phyloP scores from a whole-genome alignment of 1,139 yeast genomes.

The Ogataea hybrid region DNA sequence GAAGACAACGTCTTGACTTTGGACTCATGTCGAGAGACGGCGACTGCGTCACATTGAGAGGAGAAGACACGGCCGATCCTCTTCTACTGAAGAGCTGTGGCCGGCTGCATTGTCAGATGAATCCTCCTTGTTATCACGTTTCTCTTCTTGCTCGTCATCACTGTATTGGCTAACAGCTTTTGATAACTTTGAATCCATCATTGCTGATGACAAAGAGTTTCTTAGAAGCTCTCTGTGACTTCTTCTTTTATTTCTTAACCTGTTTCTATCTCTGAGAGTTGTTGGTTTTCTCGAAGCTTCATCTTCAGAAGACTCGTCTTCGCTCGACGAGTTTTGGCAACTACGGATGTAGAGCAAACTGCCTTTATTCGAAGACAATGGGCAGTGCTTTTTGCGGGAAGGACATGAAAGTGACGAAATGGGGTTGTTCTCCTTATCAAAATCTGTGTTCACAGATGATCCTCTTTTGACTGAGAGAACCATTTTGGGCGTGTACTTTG shows the following conservation, averaged over 20 bases:
- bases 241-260: conserved; percentile 23
- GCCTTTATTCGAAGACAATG: conserved; percentile 10
- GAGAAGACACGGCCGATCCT: conserved; percentile 8
- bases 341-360: conserved; percentile 15
- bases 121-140: conserved; percentile 14
- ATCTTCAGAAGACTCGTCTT: conserved; percentile 32
- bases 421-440: conserved; percentile 19
- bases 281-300: conserved; percentile 9
- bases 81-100: conserved; percentile 5
- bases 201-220: conserved; percentile 18
- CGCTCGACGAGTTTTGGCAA: conserved; percentile 26
- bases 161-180: conserved; percentile 58
- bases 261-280: conserved; percentile 14
- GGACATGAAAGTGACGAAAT: conserved; percentile 3
- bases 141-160: conserved; percentile 46
- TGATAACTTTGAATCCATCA: conserved; percentile 44
- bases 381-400: conserved; percentile 18
- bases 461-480: conserved; percentile 29
- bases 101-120: conserved; percentile 15
- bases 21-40: conserved; percentile 12
- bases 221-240: conserved; percentile 20
- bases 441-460: conserved; percentile 15
- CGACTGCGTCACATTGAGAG: conserved; percentile 9
- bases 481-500: conserved; percentile 17
- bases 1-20: conserved; percentile 33